A percentile compares a stretch with the other conserved stretches of the same genome.
Conservation (phyloP, 106 monocot species). For the Cymbidium sinense region DNA sequence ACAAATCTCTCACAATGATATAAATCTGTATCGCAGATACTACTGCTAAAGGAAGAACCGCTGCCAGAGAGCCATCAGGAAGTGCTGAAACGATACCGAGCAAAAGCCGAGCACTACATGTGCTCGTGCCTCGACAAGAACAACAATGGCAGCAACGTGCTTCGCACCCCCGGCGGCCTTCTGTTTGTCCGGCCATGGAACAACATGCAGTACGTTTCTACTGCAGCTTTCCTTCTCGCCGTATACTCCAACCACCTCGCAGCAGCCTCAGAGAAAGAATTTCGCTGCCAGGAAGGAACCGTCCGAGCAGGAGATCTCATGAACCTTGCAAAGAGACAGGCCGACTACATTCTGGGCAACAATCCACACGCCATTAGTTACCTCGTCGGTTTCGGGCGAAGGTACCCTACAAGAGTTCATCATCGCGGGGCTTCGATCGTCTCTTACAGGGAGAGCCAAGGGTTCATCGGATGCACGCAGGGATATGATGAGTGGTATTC, state of each 20-base stretch:
- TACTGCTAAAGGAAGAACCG: conserved; percentile 13
- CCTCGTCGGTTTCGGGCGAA: conserved; percentile 60
- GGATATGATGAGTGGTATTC: conserved; percentile 91
- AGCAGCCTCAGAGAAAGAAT: neutral
- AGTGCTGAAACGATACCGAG: conserved; percentile 36
- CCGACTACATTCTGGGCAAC: conserved; percentile 68
- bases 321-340: conserved; percentile 32
- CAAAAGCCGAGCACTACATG: conserved; percentile 75
- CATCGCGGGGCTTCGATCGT: conserved; percentile 66
- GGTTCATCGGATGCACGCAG: conserved; percentile 85
- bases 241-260: conserved; percentile 60
- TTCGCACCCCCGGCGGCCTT: conserved; percentile 63
- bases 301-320: conserved; percentile 21
- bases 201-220: conserved; percentile 83
- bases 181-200: conserved; percentile 77
- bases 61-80: conserved; percentile 12
- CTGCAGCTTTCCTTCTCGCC: conserved; percentile 62
- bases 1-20: neutral
- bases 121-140: conserved; percentile 69
- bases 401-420: conserved; percentile 60
- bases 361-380: conserved; percentile 67
- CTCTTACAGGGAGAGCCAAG: conserved; percentile 57
- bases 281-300: conserved; percentile 30
- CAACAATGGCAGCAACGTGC: conserved; percentile 67
- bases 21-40: conserved; percentile 21